Conservation (phyloP, 768 basidiomycete species). For the Nidularia sp. region DNA sequence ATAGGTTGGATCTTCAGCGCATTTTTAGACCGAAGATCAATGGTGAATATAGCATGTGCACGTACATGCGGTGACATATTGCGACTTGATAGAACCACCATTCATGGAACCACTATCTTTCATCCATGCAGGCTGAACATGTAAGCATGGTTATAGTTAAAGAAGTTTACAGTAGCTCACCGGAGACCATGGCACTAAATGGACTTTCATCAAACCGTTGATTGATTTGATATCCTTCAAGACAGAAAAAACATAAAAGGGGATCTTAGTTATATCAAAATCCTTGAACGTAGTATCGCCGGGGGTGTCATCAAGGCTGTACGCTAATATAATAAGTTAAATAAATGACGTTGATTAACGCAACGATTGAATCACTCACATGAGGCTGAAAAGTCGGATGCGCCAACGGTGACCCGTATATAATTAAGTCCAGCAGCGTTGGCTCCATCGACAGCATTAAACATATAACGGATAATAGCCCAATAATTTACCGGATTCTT, state of each 20-base stretch:
- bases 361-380: slow-evolving; percentile 26
- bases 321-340: slow-evolving; percentile 28
- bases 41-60: background rate
- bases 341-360: background rate
- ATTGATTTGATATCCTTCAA: slow-evolving; percentile 59
- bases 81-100: slow-evolving; percentile 54
- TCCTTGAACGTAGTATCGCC: slow-evolving; percentile 54
- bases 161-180: slow-evolving; percentile 28
- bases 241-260: slow-evolving; percentile 60
- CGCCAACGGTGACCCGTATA: slow-evolving; percentile 66
- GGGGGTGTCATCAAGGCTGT: slow-evolving; percentile 61
- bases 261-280: slow-evolving; percentile 56
- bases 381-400: slow-evolving; percentile 65
- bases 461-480: slow-evolving; percentile 53
- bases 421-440: slow-evolving; percentile 66
- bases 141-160: background rate
- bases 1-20: slow-evolving; percentile 42
- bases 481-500: slow-evolving; percentile 55
- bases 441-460: slow-evolving; percentile 56
- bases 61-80: slow-evolving; percentile 34
- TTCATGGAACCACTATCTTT: slow-evolving; percentile 64
- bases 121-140: slow-evolving; percentile 72
- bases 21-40: background rate
- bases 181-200: slow-evolving; percentile 72
- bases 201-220: slow-evolving; percentile 46